These are phyloP conservation scores for Tritrichomonas foetus DNA, from an alignment of 208 protist species.

Conservation along the genomic window DNA sequence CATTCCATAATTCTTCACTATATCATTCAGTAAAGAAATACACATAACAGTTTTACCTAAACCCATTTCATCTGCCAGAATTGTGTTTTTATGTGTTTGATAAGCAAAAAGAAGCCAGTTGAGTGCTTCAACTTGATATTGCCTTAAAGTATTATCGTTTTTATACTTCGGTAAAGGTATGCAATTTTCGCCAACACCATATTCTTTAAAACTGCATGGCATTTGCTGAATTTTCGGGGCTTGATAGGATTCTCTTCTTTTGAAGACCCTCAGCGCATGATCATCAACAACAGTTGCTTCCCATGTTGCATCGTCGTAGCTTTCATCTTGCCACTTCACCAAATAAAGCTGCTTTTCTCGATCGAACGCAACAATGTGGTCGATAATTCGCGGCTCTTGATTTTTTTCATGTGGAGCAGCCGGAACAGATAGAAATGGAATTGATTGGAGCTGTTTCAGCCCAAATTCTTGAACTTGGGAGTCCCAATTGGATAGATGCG, in stretches of 20 bases:
- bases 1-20: conserved; percentile 41
- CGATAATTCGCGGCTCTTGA: background rate
- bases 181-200: background rate
- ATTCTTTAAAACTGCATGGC: background rate
- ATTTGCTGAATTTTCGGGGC: background rate
- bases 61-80: conserved; percentile 61
- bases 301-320: conserved; percentile 63
- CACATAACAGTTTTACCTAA: conserved; percentile 57
- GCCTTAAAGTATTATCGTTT: conserved; percentile 48
- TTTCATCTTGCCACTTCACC: conserved; percentile 61
- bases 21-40: conserved; percentile 46
- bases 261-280: background rate
- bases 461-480: background rate
- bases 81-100: conserved; percentile 49
- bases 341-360: conserved; percentile 48
- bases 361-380: background rate
- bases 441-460: background rate
- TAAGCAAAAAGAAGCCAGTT: conserved; percentile 59
- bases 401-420: background rate
- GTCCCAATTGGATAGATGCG: background rate
- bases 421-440: background rate
- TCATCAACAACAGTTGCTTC: conserved; percentile 44
- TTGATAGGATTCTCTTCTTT: background rate
- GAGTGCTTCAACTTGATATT: conserved; percentile 59
- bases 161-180: conserved; percentile 47